These are phyloP conservation scores for Rosa persica DNA, from an alignment of 306 rosid species.

Conservation along the genomic window DNA sequence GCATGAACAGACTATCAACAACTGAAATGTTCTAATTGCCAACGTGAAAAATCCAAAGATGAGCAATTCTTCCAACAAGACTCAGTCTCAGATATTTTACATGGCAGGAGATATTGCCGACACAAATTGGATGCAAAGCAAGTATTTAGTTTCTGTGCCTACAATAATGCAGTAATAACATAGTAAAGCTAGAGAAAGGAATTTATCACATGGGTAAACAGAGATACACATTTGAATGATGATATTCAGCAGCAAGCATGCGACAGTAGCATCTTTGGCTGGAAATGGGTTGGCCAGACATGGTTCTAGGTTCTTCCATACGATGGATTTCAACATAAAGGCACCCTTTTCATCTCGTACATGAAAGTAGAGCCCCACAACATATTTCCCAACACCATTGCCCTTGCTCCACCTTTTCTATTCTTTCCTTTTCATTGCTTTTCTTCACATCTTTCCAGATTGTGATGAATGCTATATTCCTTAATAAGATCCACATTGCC, in stretches of 20 bases:
- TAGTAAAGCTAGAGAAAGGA: not conserved
- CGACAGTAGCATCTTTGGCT: conserved; percentile 7
- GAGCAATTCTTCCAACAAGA: not conserved
- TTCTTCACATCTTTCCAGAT: not conserved
- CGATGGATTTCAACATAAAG: conserved; percentile 10
- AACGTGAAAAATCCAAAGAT: not conserved
- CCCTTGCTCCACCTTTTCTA: not conserved
- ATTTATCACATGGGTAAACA: not conserved
- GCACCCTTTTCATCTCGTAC: not conserved
- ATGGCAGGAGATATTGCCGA: not conserved
- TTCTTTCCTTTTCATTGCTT: not conserved
- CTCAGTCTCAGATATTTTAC: not conserved
- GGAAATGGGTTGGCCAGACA: conserved; percentile 18
- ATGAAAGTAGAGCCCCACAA: conserved; percentile 7
- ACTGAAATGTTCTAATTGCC: not conserved
- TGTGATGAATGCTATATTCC: not conserved
- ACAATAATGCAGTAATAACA: not conserved
- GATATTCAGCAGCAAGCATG: not conserved
- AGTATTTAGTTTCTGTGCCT: not conserved
- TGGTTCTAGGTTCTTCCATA: not conserved
- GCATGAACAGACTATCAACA: not conserved
- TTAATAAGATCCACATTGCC: not conserved
- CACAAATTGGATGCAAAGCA: not conserved
- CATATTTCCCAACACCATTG: not conserved
- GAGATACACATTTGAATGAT: not conserved